Percentiles rank a stretch among this genome's conserved stretches.
These are phyloP conservation scores for Apostasia shenzhenica DNA, from an alignment of 106 monocot genomes.

Conservation along the genomic window DNA sequence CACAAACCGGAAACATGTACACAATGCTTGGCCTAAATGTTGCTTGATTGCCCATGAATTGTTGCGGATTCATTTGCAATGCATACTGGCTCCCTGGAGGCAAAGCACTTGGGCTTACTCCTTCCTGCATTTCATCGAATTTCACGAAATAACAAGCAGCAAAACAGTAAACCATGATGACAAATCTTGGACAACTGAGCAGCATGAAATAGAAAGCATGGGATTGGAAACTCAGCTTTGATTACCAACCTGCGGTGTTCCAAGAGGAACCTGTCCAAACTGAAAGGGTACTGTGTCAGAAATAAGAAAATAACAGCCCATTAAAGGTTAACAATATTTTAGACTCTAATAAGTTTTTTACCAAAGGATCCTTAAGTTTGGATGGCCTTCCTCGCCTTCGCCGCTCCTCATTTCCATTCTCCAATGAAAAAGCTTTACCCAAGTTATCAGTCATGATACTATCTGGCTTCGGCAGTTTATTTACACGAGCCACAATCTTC, in stretches of 20 bases:
- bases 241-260: slow-evolving; percentile 16
- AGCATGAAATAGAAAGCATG: not conserved
- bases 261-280: slow-evolving; percentile 10
- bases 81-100: slow-evolving; percentile 19
- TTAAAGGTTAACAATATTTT: too few species aligned
- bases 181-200: not conserved
- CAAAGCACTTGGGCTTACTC: slow-evolving; percentile 15
- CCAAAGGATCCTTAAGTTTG: slow-evolving; percentile 28
- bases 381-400: slow-evolving; percentile 7
- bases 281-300: not conserved
- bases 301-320: too few species aligned
- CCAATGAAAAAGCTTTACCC: slow-evolving; percentile 14
- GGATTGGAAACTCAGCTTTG: slow-evolving; percentile 15
- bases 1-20: slow-evolving; percentile 54
- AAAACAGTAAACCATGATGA: not conserved
- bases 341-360: not conserved
- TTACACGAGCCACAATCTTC: slow-evolving; percentile 46
- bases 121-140: slow-evolving; percentile 16
- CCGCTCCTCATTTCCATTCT: slow-evolving; percentile 25
- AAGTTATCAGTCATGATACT: slow-evolving; percentile 14
- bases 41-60: slow-evolving; percentile 28
- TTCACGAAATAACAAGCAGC: not conserved
- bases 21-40: slow-evolving; percentile 35
- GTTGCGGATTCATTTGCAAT: slow-evolving; percentile 21
- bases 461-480: slow-evolving; percentile 40